phyloP scores from a whole-genome alignment of 2,329 filamentous ascomycete genomes.

The Fonsecaea erecta region DNA sequence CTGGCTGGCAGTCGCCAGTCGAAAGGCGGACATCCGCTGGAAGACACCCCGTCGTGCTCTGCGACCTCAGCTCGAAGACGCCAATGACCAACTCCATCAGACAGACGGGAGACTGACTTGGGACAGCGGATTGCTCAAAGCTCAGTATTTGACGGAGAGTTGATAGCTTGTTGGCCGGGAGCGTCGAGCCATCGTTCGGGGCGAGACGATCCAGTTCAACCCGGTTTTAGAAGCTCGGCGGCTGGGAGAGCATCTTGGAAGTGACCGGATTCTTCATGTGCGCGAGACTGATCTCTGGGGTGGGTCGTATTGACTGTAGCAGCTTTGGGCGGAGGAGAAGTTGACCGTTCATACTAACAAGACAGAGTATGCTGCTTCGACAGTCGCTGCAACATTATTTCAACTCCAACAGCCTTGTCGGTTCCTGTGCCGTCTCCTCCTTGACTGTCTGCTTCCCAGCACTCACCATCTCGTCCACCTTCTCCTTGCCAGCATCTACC shows the following conservation, averaged over 20 bases:
- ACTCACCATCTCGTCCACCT: constrained; percentile 3
- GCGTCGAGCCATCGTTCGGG: background rate
- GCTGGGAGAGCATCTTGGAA: background rate
- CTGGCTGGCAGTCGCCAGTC: background rate
- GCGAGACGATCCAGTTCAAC: background rate
- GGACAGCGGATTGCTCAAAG: background rate
- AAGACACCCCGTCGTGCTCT: background rate
- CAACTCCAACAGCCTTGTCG: constrained; percentile 28
- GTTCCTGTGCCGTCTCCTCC: constrained; percentile 16
- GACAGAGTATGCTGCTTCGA: background rate
- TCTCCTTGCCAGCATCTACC: background rate
- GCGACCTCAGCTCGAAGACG: background rate
- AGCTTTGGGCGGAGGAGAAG: background rate
- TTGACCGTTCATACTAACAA: background rate
- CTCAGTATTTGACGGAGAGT: background rate
- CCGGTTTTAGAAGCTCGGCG: background rate
- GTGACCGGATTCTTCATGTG: background rate
- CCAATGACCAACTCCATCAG: background rate
- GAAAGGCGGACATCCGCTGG: background rate
- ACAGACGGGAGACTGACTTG: background rate
- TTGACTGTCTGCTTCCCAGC: constrained; percentile 15
- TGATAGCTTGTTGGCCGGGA: background rate
- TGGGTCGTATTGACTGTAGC: background rate
- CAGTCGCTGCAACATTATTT: constrained; percentile 15
- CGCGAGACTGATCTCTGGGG: background rate